Conservation (phyloP, 176 grass and related monocot genomes). For the Thalia dealbata region DNA sequence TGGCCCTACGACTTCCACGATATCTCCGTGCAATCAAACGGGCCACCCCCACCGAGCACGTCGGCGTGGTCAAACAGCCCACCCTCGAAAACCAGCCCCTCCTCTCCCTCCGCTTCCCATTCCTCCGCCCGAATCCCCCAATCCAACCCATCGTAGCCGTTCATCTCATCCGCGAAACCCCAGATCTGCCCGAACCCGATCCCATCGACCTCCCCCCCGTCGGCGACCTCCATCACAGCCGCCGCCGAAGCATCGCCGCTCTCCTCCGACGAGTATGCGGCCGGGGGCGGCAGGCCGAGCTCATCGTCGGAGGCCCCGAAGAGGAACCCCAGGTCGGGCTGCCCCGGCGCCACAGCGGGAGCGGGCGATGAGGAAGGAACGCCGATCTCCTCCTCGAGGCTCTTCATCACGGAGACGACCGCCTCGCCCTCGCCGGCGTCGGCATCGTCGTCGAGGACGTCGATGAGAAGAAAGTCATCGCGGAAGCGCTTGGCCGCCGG, state of each 20-base stretch:
- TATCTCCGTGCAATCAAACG: too few relatives aligned
- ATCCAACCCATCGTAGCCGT: constrained; percentile 6
- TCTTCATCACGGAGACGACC: constrained; percentile 38
- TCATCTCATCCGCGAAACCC: constrained; percentile 29
- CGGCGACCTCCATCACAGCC: neutral
- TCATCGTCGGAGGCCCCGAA: constrained; percentile 46
- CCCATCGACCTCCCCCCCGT: too few relatives aligned
- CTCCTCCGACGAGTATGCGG: neutral
- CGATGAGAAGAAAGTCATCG: constrained; percentile 21
- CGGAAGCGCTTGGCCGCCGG: constrained; percentile 20
- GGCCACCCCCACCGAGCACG: too few relatives aligned
- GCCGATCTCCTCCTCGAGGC: constrained; percentile 32
- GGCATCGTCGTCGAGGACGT: constrained; percentile 9
- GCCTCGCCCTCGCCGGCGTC: constrained; percentile 12
- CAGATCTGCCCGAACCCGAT: constrained; percentile 31
- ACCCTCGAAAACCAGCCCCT: too few relatives aligned
- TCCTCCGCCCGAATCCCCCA: too few relatives aligned
- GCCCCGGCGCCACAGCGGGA: neutral
- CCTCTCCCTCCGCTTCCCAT: too few relatives aligned
- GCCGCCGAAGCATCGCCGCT: neutral
- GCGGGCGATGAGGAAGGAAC: neutral
- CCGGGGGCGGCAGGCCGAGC: constrained; percentile 33
- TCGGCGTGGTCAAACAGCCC: too few relatives aligned
- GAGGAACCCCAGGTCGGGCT: constrained; percentile 30
- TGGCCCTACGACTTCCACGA: too few relatives aligned